Base-by-base conservation (phyloP, 1,284 basidiomycete species). In the Stereum hirsutum region DNA sequence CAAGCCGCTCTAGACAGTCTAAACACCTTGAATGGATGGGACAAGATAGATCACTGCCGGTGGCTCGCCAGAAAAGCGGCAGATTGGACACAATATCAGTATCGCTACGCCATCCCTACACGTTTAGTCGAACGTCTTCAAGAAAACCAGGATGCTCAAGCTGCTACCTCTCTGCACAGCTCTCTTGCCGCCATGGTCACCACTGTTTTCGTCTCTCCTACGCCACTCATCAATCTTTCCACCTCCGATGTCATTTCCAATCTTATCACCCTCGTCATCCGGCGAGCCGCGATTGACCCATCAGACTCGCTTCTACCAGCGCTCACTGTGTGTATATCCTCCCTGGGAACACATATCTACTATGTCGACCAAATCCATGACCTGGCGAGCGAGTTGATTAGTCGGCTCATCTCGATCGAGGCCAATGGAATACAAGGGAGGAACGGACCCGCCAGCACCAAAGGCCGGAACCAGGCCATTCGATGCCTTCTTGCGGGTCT, bases 291-390 rank as follows among this genome's bases (percentile, higher is more conserved):
- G 2, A 63, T 81, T 35, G 71, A 81, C 49, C 62, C 74, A 0
- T 63, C 75, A n/a, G 91, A 96, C 53, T 52, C 68, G 3, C 66
- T 92, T 7, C 65, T 96, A 6, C 73, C 81, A 0, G 64, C 75
- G 2, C 63, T 95, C 31, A 84, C 95, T 6, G 72, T 81, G 45
- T 88, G 88, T 55, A 85, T 96, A 44, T 72, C 88, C 5, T 87
- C 90, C 1, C 70, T 98, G 15, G 87, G 88, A 25, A 81, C 84
- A 6, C 91, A 96, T 58, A 81, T 95, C 44, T 95, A 96, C 68
- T 97, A 98, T 59, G 87, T 90, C 37, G 95, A 97, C 58, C 95
- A 99, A 65, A 89, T 95, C 49, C 89, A 91, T 57, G 94, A 97
- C 60, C 80, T 97, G 42, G 81, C 89, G 11, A 82, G 81, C 49